Evolutionary conservation across 2,329 filamentous ascomycete genomes (phyloP), one percentile per base, ranked within the genome.

Genomic region (Calonectria henricotiae): DNA sequence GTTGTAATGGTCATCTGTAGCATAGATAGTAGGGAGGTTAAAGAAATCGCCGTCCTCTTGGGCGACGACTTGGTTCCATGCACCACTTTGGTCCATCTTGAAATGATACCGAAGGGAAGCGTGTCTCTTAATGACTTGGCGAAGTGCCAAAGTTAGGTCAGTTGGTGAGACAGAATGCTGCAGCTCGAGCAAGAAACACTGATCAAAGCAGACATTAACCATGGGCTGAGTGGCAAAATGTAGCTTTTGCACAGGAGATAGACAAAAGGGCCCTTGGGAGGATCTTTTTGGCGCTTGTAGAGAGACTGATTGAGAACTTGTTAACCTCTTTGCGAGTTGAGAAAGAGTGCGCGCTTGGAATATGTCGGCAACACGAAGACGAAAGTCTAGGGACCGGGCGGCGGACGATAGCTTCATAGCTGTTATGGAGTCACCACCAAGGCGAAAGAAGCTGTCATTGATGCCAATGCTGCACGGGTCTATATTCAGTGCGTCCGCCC

Each of bases 401-500:
- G 62, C 62, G 3, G 39, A 65, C 1, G 69, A 86, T 3, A 88
- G 73, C 66, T 83, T 85, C 83, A 88, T 89, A 88, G 82, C n/a
- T n/a, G n/a, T n/a, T n/a, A n/a, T n/a, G 0, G 86, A 87, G 72
- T 87, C 85, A 27, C 86, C 86, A 15, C 86, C 86, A 0, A 86
- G 80, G 0, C 79, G 80, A 78, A 88, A 86, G 76, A 88, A 88
- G 76, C 83, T 85, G 71, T 87, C 83, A 5, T 85, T 81, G 2
- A 81, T 68, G 3, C 82, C 81, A 23, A 87, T 83, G 5, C 74
- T 69, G 2, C 80, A 74, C 15, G 79, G 70, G 4, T 77, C 73
- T 5, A 84, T 73, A 4, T 74, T 74, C 5, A 86, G 76, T 0
- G 84, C 76, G 1, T 79, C 75, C 7, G 77, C 75, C 84, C 85